A percentile compares a stretch with the other conserved stretches of the same genome.
Evolutionary conservation across 768 basidiomycete species (phyloP).

Genomic region (Russula ochroleuca): DNA sequence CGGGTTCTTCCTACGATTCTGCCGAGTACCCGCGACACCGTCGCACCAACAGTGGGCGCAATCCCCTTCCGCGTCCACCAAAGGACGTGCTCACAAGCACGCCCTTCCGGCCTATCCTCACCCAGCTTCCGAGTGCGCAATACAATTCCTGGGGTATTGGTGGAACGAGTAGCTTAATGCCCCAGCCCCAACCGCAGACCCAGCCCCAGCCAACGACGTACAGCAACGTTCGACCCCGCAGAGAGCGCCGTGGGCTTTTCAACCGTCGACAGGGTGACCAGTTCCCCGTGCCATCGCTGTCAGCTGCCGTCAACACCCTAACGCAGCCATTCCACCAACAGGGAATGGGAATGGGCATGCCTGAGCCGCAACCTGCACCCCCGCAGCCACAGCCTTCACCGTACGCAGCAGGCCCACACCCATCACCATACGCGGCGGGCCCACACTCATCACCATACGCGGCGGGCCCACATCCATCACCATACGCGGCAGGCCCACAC

Average conservation of each 20-base stretch:
- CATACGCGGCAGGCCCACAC: no score
- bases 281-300: not conserved
- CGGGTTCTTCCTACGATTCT: slow-evolving; percentile 13
- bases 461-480: no score
- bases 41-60: slow-evolving; percentile 29
- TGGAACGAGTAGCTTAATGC: not conserved
- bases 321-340: not conserved
- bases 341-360: slow-evolving; percentile 15
- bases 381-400: no score
- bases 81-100: slow-evolving; percentile 53
- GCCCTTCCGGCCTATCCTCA: slow-evolving; percentile 52
- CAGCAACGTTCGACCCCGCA: slow-evolving; percentile 8
- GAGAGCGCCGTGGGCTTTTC: slow-evolving; percentile 15
- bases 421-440: not conserved
- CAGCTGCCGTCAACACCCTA: not conserved
- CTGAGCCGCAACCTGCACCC: slow-evolving; percentile 5
- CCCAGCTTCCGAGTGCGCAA: slow-evolving; percentile 41
- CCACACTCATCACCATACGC: no score
- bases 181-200: not conserved
- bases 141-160: slow-evolving; percentile 31
- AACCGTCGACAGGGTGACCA: not conserved
- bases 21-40: slow-evolving; percentile 6
- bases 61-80: slow-evolving; percentile 65
- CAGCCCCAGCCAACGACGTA: slow-evolving; percentile 10
- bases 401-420: no score